These are phyloP conservation scores for Lanmaoa pseudosensibilis DNA, from an alignment of 768 basidiomycete species.

Conservation along the genomic window DNA sequence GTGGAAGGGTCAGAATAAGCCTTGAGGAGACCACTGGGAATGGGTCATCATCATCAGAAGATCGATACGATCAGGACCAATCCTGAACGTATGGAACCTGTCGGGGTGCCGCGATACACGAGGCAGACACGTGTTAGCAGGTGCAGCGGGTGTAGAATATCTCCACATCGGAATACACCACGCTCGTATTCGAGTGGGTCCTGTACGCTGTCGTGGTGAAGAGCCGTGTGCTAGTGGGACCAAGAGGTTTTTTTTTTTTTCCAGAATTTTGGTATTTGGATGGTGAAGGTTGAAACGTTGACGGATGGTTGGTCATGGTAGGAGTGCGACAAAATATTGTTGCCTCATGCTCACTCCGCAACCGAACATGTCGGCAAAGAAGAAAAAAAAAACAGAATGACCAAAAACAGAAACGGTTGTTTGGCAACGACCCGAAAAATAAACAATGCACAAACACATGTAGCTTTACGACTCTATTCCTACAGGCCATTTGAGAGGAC, in stretches of 20 bases:
- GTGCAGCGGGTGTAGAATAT: neutral
- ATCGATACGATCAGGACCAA: slow-evolving; percentile 18
- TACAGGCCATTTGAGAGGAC: neutral
- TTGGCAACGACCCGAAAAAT: slow-evolving; percentile 15
- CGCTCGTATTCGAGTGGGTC: neutral
- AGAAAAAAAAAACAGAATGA: neutral
- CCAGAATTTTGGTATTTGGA: neutral
- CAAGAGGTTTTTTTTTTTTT: neutral
- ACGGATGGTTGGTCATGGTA: neutral
- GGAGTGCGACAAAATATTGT: neutral
- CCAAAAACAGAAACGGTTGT: slow-evolving; percentile 12
- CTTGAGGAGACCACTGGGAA: slow-evolving; percentile 7
- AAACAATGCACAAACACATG: slow-evolving; percentile 5
- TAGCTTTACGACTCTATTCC: neutral
- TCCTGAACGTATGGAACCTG: neutral
- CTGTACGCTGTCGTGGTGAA: no score
- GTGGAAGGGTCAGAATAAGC: slow-evolving; percentile 12
- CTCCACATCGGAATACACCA: neutral
- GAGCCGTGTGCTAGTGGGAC: neutral
- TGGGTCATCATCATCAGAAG: slow-evolving; percentile 12
- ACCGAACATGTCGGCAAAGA: no score
- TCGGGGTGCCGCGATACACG: slow-evolving; percentile 22
- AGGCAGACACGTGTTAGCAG: slow-evolving; percentile 16
- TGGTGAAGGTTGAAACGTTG: no score
- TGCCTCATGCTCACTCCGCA: neutral